phyloP scores from a whole-genome alignment of 805 yeast species.

The Kregervanrija pseudodelftensis region DNA sequence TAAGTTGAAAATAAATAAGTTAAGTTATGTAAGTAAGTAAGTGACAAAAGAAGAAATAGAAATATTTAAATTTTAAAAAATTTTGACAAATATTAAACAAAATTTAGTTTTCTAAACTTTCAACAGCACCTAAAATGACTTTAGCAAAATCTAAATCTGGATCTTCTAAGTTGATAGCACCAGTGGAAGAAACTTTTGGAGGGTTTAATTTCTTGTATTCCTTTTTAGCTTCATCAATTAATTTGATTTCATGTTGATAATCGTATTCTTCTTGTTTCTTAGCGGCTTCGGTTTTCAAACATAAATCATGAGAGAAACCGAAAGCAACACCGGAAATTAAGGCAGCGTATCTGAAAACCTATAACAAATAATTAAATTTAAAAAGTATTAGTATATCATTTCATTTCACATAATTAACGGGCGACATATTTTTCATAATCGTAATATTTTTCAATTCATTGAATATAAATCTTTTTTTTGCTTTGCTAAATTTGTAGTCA shows the following conservation, averaged over 20 bases:
- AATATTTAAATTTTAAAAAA: too few species aligned
- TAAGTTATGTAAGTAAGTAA: too few species aligned
- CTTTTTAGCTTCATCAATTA: slow-evolving; percentile 83
- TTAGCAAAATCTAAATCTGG: slow-evolving; percentile 82
- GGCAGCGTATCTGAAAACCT: slow-evolving; percentile 91
- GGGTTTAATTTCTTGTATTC: slow-evolving; percentile 66
- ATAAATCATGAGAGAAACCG: slow-evolving; percentile 81
- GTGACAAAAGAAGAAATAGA: too few species aligned
- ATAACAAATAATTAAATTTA: background rate
- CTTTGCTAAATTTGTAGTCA: too few species aligned
- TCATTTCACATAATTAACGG: too few species aligned
- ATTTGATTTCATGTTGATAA: slow-evolving; percentile 59
- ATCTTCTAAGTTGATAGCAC: slow-evolving; percentile 66
- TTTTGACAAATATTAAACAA: background rate
- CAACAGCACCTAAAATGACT: slow-evolving; percentile 60
- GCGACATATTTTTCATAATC: too few species aligned
- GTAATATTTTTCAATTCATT: too few species aligned
- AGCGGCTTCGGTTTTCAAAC: slow-evolving; percentile 53
- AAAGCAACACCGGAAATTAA: slow-evolving; percentile 81
- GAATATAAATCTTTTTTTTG: too few species aligned
- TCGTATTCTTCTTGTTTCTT: slow-evolving; percentile 51
- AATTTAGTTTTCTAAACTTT: slow-evolving; percentile 16
- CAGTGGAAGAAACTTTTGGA: slow-evolving; percentile 35
- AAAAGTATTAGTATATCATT: background rate
- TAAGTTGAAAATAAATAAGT: too few species aligned